A percentile compares a stretch with the other conserved stretches of the same genome.
Conservation (phyloP, 2,329 filamentous ascomycete species). For the Akanthomyces muscarius region DNA sequence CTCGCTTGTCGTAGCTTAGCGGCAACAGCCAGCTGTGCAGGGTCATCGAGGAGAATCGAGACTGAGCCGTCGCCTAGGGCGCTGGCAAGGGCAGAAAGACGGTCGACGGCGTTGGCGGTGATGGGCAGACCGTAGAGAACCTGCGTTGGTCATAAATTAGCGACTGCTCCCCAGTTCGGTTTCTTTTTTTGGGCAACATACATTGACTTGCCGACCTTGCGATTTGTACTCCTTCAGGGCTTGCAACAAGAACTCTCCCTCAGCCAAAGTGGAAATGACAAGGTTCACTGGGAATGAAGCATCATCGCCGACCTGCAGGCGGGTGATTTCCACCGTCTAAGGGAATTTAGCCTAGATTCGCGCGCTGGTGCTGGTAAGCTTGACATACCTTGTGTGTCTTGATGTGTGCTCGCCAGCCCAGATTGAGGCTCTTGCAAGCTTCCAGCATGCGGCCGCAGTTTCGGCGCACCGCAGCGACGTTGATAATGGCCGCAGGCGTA, state of each 20-base stretch:
- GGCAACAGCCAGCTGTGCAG: constrained; percentile 50
- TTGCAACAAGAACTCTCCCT: constrained; percentile 63
- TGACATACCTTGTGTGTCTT: constrained; percentile 73
- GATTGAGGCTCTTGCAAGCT: constrained; percentile 52
- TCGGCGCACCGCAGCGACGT: constrained; percentile 58
- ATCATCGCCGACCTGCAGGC: constrained; percentile 63
- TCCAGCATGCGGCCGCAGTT: constrained; percentile 72
- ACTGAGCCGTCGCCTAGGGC: constrained; percentile 54
- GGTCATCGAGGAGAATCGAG: constrained; percentile 66
- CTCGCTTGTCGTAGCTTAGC: constrained; percentile 40
- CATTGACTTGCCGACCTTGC: constrained; percentile 54
- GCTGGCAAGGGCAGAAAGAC: constrained; percentile 54
- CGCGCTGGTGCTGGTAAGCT: neutral
- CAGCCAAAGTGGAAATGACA: constrained; percentile 69
- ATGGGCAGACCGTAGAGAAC: constrained; percentile 71
- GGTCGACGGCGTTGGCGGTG: constrained; percentile 54
- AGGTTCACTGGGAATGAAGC: constrained; percentile 50
- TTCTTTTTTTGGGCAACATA: constrained; percentile 31
- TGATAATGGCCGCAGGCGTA: constrained; percentile 65
- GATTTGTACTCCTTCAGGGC: constrained; percentile 55
- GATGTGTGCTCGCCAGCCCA: constrained; percentile 72
- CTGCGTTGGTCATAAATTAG: constrained; percentile 29
- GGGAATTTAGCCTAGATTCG: neutral
- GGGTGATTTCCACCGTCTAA: constrained; percentile 62
- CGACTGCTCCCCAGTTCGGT: neutral